Evolutionary conservation across 768 basidiomycete genomes (phyloP).

Genomic region (Termitomyces sp.): DNA sequence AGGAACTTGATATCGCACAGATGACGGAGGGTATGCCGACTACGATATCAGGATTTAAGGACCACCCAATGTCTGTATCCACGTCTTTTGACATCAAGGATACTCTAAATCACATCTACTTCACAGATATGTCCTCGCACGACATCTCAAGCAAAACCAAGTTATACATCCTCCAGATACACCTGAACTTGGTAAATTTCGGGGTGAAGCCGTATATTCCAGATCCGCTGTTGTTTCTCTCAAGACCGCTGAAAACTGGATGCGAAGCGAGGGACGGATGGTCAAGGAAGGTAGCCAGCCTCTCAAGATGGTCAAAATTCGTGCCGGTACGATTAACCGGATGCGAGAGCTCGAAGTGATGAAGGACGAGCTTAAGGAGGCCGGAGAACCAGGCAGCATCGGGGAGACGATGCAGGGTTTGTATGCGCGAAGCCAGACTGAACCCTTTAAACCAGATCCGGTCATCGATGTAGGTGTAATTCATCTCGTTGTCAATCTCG

Average conservation of each 20-base stretch:
- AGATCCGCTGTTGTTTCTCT: conserved; percentile 79
- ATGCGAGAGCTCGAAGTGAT: conserved; percentile 59
- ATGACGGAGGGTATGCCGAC: conserved; percentile 91
- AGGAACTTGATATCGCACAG: conserved; percentile 73
- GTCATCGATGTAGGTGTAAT: conserved; percentile 68
- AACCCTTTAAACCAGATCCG: conserved; percentile 71
- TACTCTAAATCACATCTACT: not conserved
- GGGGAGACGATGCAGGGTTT: conserved; percentile 78
- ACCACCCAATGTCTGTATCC: conserved; percentile 76
- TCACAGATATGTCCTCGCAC: conserved; percentile 71
- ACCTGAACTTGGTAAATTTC: conserved; percentile 85
- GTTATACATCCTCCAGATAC: conserved; percentile 64
- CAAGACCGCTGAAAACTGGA: conserved; percentile 93
- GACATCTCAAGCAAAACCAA: conserved; percentile 87
- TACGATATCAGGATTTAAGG: conserved; percentile 87
- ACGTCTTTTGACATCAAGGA: not conserved
- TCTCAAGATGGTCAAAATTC: conserved; percentile 84
- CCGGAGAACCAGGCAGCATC: conserved; percentile 25
- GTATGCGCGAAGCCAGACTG: conserved; percentile 83
- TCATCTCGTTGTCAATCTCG: conserved; percentile 1
- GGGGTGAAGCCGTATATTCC: conserved; percentile 88
- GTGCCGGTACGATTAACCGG: conserved; percentile 74
- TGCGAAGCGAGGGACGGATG: conserved; percentile 72
- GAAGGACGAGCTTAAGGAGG: conserved; percentile 36
- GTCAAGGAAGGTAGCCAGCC: conserved; percentile 76